phyloP scores from a whole-genome alignment of 2,329 filamentous ascomycete genomes.

The Lanzia echinophila region DNA sequence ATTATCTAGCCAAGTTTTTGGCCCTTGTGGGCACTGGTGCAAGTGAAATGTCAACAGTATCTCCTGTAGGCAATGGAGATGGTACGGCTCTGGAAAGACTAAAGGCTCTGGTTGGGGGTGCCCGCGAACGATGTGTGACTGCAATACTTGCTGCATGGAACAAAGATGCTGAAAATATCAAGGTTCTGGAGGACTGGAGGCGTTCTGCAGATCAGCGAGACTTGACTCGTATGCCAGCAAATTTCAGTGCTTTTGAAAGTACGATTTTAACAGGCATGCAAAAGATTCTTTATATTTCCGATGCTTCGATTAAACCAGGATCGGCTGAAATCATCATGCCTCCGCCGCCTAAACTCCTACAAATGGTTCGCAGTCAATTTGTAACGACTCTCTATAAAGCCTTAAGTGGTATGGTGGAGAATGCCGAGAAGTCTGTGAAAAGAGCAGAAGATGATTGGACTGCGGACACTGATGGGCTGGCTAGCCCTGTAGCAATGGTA shows the following conservation, averaged over 20 bases:
- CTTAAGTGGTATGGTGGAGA: conserved; percentile 92
- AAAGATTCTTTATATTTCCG: conserved; percentile 88
- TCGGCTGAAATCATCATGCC: conserved; percentile 73
- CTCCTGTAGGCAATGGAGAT: conserved; percentile 53
- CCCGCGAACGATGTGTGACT: conserved; percentile 77
- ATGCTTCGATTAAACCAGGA: conserved; percentile 60
- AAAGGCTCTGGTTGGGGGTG: conserved; percentile 65
- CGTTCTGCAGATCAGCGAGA: conserved; percentile 74
- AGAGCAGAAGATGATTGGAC: conserved; percentile 40
- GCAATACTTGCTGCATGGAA: conserved; percentile 90
- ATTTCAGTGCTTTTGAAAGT: conserved; percentile 80
- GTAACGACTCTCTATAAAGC: conserved; percentile 92
- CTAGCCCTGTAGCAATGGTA: conserved; percentile 27
- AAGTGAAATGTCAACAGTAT: conserved; percentile 74
- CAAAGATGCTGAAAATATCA: conserved; percentile 86
- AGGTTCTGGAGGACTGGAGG: conserved; percentile 89
- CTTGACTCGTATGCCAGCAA: conserved; percentile 82
- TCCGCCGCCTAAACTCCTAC: conserved; percentile 78
- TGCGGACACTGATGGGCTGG: conserved; percentile 27
- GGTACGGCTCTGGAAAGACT: conserved; percentile 62
- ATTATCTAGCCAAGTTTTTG: conserved; percentile 80
- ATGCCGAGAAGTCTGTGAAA: conserved; percentile 70
- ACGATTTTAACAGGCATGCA: conserved; percentile 81
- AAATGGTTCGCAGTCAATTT: conserved; percentile 88
- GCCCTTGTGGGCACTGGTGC: conserved; percentile 79